phyloP scores from a whole-genome alignment of 1,139 yeast species.

The Candida sp. region DNA sequence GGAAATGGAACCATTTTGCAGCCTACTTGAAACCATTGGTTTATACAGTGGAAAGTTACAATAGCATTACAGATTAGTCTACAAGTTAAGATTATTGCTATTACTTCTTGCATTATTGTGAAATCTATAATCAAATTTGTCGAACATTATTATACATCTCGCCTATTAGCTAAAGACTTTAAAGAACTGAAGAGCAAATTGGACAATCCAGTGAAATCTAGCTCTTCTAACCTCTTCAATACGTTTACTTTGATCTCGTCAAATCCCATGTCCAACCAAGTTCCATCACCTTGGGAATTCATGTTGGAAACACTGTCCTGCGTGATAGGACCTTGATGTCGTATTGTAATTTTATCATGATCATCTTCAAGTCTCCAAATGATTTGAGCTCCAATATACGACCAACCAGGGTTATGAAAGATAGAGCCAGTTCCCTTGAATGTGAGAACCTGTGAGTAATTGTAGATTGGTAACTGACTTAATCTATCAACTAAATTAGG shows the following conservation, averaged over 20 bases:
- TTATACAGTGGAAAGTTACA: too few species aligned
- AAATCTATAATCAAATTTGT: not conserved
- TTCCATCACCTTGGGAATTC: constrained; percentile 13
- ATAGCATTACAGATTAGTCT: too few species aligned
- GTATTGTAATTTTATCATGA: constrained; percentile 17
- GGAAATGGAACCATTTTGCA: not conserved
- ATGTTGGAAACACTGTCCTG: constrained; percentile 24
- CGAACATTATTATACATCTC: constrained; percentile 5
- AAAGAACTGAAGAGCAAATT: constrained; percentile 45
- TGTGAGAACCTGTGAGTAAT: constrained; percentile 17
- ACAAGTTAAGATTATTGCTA: too few species aligned
- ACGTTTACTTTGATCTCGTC: constrained; percentile 39
- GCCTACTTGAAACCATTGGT: not conserved
- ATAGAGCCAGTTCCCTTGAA: constrained; percentile 45
- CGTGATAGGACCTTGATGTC: constrained; percentile 48
- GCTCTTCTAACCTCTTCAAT: constrained; percentile 27
- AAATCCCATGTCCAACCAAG: constrained; percentile 30
- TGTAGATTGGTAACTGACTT: constrained; percentile 27
- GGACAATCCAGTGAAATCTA: constrained; percentile 41
- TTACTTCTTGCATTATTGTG: too few species aligned
- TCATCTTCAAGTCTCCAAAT: constrained; percentile 49
- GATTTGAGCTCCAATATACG: constrained; percentile 40
- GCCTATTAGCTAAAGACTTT: constrained; percentile 32
- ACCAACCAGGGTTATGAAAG: constrained; percentile 54
- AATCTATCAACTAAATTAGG: constrained; percentile 32